Conservation (phyloP, 495 filamentous ascomycete genomes). For the Neohortaea acidophila region DNA sequence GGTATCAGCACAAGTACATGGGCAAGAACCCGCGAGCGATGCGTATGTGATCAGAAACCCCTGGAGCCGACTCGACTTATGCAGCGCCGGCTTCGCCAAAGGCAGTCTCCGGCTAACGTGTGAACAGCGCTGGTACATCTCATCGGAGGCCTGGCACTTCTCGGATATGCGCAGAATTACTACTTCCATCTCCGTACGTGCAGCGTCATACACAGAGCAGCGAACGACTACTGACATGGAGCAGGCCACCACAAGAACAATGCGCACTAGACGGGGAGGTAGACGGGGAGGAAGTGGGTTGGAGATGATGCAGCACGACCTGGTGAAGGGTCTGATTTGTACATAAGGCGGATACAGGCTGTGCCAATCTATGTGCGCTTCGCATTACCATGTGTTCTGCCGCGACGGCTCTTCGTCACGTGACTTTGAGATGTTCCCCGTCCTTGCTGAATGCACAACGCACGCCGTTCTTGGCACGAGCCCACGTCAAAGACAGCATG, state of each 20-base stretch:
- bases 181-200: slow-evolving; percentile 97
- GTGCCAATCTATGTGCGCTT: too few species aligned
- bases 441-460: too few species aligned
- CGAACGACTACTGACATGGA: slow-evolving; percentile 23
- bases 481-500: too few species aligned
- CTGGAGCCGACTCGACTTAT: too few species aligned
- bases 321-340: slow-evolving; percentile 4
- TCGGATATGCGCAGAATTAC: slow-evolving; percentile 94
- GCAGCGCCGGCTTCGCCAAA: too few species aligned
- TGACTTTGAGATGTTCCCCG: too few species aligned
- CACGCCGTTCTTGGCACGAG: too few species aligned
- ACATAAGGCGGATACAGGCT: slow-evolving; percentile 10
- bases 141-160: slow-evolving; percentile 53
- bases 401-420: too few species aligned
- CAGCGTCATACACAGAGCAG: not conserved
- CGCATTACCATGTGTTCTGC: too few species aligned
- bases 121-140: slow-evolving; percentile 70
- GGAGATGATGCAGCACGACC: too few species aligned
- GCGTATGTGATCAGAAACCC: slow-evolving; percentile 55
- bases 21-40: slow-evolving; percentile 73
- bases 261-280: slow-evolving; percentile 53
- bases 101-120: too few species aligned
- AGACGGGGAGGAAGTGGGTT: slow-evolving; percentile 3
- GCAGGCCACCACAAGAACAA: slow-evolving; percentile 99
- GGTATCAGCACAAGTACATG: slow-evolving; percentile 91